Percentiles rank a stretch among this genome's conserved stretches.
Evolutionary conservation across 495 filamentous ascomycete genomes (phyloP).

Genomic region (Bacidia gigantensis): DNA sequence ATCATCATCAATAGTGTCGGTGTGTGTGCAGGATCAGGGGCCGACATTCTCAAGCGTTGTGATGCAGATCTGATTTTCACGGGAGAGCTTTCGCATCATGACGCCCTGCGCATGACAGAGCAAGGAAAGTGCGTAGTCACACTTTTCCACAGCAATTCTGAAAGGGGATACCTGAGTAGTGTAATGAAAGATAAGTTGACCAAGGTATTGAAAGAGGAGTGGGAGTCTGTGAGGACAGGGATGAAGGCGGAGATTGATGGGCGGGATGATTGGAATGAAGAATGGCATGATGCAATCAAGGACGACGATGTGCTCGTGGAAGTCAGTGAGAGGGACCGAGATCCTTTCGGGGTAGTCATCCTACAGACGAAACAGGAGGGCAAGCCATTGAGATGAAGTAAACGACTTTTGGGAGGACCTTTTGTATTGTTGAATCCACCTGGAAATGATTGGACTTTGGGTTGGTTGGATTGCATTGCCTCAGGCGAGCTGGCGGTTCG

Average conservation of each 20-base stretch:
- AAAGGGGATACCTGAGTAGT: slow-evolving; percentile 61
- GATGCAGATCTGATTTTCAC: slow-evolving; percentile 68
- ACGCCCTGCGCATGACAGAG: slow-evolving; percentile 74
- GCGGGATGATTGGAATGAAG: slow-evolving; percentile 22
- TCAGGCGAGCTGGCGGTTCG: too few species aligned
- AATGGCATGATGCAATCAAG: slow-evolving; percentile 30
- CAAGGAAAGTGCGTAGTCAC: slow-evolving; percentile 74
- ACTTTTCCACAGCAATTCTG: slow-evolving; percentile 83
- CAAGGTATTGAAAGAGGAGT: slow-evolving; percentile 38
- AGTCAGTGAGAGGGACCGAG: slow-evolving; percentile 66
- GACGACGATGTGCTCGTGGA: slow-evolving; percentile 46
- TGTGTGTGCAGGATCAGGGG: slow-evolving; percentile 78
- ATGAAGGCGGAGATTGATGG: slow-evolving; percentile 22
- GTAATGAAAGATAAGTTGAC: slow-evolving; percentile 55
- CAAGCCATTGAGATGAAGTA: slow-evolving; percentile 14
- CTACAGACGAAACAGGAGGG: slow-evolving; percentile 24
- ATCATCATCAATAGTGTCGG: slow-evolving; percentile 45
- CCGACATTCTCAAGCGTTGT: slow-evolving; percentile 52
- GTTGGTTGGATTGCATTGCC: neutral
- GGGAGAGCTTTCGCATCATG: slow-evolving; percentile 86
- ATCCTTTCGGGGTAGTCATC: slow-evolving; percentile 61
- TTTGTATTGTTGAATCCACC: neutral
- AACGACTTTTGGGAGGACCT: neutral
- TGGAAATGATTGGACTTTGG: neutral
- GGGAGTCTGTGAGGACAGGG: slow-evolving; percentile 31